Percentiles rank a stretch among this genome's conserved stretches.
Evolutionary conservation across 208 protist species (phyloP).

Genomic region (Leishmania braziliensis): DNA sequence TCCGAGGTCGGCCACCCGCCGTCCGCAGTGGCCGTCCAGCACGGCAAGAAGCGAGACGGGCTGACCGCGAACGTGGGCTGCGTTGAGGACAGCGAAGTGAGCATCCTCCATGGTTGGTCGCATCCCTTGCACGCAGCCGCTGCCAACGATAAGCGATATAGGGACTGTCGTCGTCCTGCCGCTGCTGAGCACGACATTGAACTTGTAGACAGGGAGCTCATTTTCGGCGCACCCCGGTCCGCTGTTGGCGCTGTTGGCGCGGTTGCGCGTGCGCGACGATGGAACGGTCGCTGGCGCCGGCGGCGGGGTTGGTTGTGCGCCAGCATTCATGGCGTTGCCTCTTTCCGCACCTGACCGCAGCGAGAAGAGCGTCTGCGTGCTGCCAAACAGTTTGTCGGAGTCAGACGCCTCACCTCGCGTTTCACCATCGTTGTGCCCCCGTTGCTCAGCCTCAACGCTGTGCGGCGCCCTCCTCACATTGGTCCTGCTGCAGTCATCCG

Average conservation of each 20-base stretch:
- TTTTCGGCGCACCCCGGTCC: not conserved
- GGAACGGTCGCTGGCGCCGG: not conserved
- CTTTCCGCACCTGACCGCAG: not conserved
- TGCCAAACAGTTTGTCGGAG: slow-evolving; percentile 11
- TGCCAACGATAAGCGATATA: slow-evolving; percentile 55
- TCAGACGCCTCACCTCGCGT: not conserved
- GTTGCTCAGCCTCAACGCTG: not conserved
- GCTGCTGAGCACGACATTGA: slow-evolving; percentile 76
- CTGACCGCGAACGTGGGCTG: slow-evolving; percentile 49
- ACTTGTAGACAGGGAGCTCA: slow-evolving; percentile 52
- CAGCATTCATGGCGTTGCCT: not conserved
- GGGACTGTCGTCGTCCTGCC: slow-evolving; percentile 52
- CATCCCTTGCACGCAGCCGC: slow-evolving; percentile 70
- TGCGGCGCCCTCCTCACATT: not conserved
- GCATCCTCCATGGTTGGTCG: slow-evolving; percentile 86
- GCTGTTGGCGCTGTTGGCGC: not conserved
- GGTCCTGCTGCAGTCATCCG: not conserved
- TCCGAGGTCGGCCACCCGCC: slow-evolving; percentile 66
- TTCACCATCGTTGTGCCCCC: not conserved
- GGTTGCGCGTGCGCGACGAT: slow-evolving; percentile 11
- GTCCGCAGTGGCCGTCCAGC: slow-evolving; percentile 85
- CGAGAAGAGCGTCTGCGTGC: slow-evolving; percentile 27
- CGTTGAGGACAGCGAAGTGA: slow-evolving; percentile 63
- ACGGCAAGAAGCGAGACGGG: slow-evolving; percentile 66
- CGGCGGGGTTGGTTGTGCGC: slow-evolving; percentile 3